Evolutionary conservation across 2,329 filamentous ascomycete species (phyloP), one percentile per base, ranked within the genome.

Genomic region (Scedosporium dehoogii): DNA sequence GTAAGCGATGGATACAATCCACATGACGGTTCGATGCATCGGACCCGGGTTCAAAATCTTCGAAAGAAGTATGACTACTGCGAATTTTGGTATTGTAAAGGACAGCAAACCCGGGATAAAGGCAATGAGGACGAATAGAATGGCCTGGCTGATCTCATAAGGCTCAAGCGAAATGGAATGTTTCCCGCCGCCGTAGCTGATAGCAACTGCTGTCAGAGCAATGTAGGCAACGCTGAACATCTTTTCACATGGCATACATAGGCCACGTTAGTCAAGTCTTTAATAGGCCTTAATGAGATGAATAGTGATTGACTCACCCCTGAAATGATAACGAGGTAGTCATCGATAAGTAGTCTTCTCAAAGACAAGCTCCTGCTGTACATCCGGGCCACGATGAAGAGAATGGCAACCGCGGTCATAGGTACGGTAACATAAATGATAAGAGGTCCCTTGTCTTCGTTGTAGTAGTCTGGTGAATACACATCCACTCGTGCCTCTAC

Each of bases 1-100:
- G 2, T 71, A 69, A 9, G 72, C 41, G 9, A 72, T 65, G 23
- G 71, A 73, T 25, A 80, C 62, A 0, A 51, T 23, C 75, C 75
- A 78, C 18, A 79, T 69, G 58, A 77, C 67, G 3, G 68, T 66
- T 14, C 46, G 64, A 62, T 78, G 76, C 7, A 59, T 38, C 18
- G 63, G 65, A 27, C 69, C 67, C 0, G 76, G 75, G 65, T 75
- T 75, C 58, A 78, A 66, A 10, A 78, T 69, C 6, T 73, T 71
- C 3, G 69, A 69, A 4, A 79, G 68, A 3, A 79, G 70, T 2
- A 70, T 67, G 6, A 76, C 71, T 46, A 76, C 75, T 41, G 75
- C 75, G 9, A 78, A 68, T 67, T 79, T 79, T 4, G 76, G 76
- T 1, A 78, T 60, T 1, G 65, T 70, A 62, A 79, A 77, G 2